Evolutionary conservation across 345 rosid species (phyloP).

Genomic region (Turritis glabra): DNA sequence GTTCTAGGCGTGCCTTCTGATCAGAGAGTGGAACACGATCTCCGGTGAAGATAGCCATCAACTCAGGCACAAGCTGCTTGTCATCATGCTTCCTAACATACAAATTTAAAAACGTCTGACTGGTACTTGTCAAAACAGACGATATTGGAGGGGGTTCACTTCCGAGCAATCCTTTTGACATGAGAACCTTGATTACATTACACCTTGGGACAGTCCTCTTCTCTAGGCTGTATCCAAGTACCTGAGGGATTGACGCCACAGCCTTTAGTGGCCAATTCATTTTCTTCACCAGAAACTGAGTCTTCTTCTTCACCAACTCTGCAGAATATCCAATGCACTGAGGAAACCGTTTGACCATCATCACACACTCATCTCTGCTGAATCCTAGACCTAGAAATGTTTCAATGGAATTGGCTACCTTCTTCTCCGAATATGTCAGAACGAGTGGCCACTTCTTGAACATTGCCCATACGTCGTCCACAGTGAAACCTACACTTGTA

Average conservation of each 20-base stretch:
- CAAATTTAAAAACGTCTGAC: neutral
- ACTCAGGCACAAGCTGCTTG: neutral
- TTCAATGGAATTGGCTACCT: too few species aligned
- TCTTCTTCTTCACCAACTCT: neutral
- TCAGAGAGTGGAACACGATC: too few species aligned
- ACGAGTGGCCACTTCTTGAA: conserved; percentile 37
- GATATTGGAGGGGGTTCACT: neutral
- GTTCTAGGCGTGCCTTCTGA: too few species aligned
- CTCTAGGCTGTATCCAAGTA: conserved; percentile 27
- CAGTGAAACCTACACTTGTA: conserved; percentile 34
- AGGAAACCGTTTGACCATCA: conserved; percentile 3
- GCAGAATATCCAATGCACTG: neutral
- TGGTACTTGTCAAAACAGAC: neutral
- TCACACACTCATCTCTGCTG: too few species aligned
- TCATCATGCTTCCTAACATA: neutral
- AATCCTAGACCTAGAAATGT: too few species aligned
- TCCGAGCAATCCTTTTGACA: conserved; percentile 21
- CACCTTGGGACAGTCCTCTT: conserved; percentile 40
- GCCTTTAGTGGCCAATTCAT: conserved; percentile 34
- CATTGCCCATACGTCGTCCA: conserved; percentile 14
- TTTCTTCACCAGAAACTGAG: conserved; percentile 38
- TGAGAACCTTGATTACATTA: conserved; percentile 23
- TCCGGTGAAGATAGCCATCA: neutral
- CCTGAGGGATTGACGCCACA: neutral
- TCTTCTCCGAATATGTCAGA: too few species aligned